phyloP scores from a whole-genome alignment of 2,329 filamentous ascomycete species.

The Fusarium sp. region DNA sequence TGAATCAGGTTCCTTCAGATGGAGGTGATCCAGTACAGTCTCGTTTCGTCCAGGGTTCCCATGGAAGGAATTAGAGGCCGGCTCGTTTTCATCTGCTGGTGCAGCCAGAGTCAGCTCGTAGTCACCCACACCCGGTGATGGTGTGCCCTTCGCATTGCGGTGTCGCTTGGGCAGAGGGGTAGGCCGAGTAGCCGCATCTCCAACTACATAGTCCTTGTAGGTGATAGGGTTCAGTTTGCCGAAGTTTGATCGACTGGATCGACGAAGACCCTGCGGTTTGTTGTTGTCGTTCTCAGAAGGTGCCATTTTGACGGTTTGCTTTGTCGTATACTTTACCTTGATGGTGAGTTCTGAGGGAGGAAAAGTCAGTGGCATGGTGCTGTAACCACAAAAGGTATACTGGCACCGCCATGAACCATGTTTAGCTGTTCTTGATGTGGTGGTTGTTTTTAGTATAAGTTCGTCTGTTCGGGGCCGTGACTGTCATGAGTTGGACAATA shows the following conservation, averaged over 20 bases:
- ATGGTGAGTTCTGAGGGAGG: background rate
- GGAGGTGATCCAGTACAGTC: background rate
- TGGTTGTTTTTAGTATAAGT: background rate
- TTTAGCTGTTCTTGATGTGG: background rate
- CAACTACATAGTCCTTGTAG: background rate
- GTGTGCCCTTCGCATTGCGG: background rate
- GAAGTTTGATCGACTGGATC: conserved; percentile 10
- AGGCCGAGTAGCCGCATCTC: conserved; percentile 1
- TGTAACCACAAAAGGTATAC: background rate
- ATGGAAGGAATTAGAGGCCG: background rate
- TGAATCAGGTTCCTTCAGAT: background rate
- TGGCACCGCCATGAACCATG: background rate
- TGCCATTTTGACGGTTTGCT: background rate
- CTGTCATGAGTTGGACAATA: background rate
- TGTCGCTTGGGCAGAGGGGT: background rate
- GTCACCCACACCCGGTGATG: background rate
- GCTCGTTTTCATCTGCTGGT: background rate
- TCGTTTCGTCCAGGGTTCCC: too few species aligned
- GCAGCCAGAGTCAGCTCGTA: background rate
- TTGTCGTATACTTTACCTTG: background rate
- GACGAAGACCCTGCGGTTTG: background rate
- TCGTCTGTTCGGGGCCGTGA: background rate
- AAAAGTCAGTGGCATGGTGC: background rate
- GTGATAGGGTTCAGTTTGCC: background rate
- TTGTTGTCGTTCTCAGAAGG: background rate